These are phyloP conservation scores for Leccinum subtestaceum DNA, from an alignment of 768 basidiomycete genomes.

Conservation along the genomic window DNA sequence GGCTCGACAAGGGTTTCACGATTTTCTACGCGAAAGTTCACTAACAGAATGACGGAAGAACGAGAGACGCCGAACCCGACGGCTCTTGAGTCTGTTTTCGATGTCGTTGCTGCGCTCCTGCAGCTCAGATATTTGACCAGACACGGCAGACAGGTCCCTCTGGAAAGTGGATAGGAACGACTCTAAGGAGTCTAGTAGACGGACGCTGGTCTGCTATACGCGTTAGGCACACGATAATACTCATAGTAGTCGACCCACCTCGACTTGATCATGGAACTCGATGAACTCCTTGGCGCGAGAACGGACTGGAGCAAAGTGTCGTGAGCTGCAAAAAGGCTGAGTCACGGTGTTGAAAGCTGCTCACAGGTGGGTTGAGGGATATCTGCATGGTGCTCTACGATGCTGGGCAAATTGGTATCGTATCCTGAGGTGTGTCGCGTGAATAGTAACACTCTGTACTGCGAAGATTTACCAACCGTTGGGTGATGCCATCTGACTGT, in stretches of 20 bases:
- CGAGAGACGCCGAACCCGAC: constrained; percentile 57
- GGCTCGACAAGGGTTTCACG: constrained; percentile 78
- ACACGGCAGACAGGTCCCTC: constrained; percentile 89
- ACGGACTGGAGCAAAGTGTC: constrained; percentile 26
- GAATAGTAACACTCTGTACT: background rate
- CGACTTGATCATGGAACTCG: constrained; percentile 88
- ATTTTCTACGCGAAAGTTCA: constrained; percentile 60
- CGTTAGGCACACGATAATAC: constrained; percentile 1
- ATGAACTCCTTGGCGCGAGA: constrained; percentile 63
- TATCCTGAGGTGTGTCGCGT: constrained; percentile 2
- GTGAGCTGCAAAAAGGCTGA: background rate
- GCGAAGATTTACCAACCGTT: constrained; percentile 4
- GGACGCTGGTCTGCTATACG: constrained; percentile 69
- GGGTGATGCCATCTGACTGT: constrained; percentile 8
- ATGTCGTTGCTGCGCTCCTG: constrained; percentile 90
- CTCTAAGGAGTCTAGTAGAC: constrained; percentile 83
- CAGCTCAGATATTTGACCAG: constrained; percentile 93
- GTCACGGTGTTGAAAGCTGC: background rate
- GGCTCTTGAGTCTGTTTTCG: constrained; percentile 78
- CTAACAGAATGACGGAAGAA: background rate
- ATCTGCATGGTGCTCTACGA: constrained; percentile 1
- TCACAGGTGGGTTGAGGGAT: constrained; percentile 15
- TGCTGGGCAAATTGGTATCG: background rate
- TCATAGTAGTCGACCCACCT: constrained; percentile 44
- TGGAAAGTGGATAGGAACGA: constrained; percentile 94